Percentiles rank a stretch among this genome's conserved stretches.
Evolutionary conservation across 768 basidiomycete species (phyloP).

Genomic region (Pleurotus sapidus): DNA sequence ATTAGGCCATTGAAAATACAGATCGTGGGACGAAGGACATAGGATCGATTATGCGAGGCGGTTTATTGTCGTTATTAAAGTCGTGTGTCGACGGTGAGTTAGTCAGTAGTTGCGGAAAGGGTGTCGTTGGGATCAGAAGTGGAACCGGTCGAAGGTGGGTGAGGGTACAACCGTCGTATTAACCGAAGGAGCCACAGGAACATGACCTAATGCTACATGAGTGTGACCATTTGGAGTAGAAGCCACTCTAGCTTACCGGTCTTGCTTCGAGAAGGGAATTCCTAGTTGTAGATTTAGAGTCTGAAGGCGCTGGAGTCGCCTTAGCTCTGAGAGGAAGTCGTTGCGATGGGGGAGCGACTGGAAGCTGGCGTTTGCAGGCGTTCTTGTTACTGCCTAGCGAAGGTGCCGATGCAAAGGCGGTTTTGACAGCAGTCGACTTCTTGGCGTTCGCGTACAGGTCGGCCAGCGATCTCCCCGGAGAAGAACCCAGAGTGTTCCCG

Average conservation of each 20-base stretch:
- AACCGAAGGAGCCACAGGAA: slow-evolving; percentile 21
- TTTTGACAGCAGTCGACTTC: slow-evolving; percentile 32
- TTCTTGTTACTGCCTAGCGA: slow-evolving; percentile 15
- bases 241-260: slow-evolving; percentile 58
- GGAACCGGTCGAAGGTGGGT: slow-evolving; percentile 16
- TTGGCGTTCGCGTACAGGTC: slow-evolving; percentile 39
- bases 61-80: slow-evolving; percentile 16
- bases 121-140: slow-evolving; percentile 18
- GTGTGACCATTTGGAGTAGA: slow-evolving; percentile 38
- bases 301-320: slow-evolving; percentile 10
- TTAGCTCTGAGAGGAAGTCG: slow-evolving; percentile 13
- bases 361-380: slow-evolving; percentile 14
- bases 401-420: slow-evolving; percentile 19
- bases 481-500: slow-evolving; percentile 12
- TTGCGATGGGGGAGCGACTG: slow-evolving; percentile 16
- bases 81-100: slow-evolving; percentile 32
- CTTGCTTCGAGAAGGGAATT: slow-evolving; percentile 43
- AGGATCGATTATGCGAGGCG: slow-evolving; percentile 30
- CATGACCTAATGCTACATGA: slow-evolving; percentile 64
- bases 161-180: slow-evolving; percentile 11
- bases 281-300: slow-evolving; percentile 15
- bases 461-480: slow-evolving; percentile 13
- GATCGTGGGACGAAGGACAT: slow-evolving; percentile 64
- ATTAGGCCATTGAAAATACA: slow-evolving; percentile 67
- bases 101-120: slow-evolving; percentile 10